Conservation (phyloP, 805 yeast species). For the Metschnikowia lochheadii region DNA sequence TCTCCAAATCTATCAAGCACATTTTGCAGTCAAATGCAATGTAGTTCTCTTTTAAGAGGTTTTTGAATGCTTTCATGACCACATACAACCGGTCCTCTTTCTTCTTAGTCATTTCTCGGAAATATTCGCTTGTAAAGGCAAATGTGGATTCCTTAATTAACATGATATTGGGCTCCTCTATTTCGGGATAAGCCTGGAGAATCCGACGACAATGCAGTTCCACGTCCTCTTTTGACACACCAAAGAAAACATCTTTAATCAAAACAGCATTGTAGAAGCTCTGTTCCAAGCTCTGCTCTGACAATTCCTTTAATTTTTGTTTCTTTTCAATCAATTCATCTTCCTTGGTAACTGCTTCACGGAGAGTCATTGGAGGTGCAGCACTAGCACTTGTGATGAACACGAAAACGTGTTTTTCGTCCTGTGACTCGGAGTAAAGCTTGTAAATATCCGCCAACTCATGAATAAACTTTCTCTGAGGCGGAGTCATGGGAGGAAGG, state of each 20-base stretch:
- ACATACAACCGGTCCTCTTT: conserved; percentile 41
- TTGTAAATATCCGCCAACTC: conserved; percentile 57
- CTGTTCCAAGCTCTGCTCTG: conserved; percentile 23
- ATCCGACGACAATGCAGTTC: conserved; percentile 26
- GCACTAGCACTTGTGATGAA: conserved; percentile 29
- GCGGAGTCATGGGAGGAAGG: conserved; percentile 69
- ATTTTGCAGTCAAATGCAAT: conserved; percentile 49
- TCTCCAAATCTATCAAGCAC: conserved; percentile 38
- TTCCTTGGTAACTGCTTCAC: conserved; percentile 33
- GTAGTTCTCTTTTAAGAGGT: conserved; percentile 32
- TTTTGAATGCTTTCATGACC: conserved; percentile 34
- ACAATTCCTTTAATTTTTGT: conserved; percentile 21
- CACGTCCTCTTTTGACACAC: conserved; percentile 46
- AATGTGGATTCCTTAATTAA: conserved; percentile 42
- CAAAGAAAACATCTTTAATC: conserved; percentile 50
- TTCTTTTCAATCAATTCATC: conserved; percentile 20
- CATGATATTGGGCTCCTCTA: conserved; percentile 28
- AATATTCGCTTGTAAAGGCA: conserved; percentile 36
- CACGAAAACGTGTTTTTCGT: conserved; percentile 76
- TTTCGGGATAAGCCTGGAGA: conserved; percentile 20
- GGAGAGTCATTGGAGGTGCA: conserved; percentile 45
- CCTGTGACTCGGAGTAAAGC: conserved; percentile 69
- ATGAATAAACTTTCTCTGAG: conserved; percentile 70
- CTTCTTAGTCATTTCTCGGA: conserved; percentile 30
- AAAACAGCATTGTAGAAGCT: conserved; percentile 50